Evolutionary conservation across 2,329 filamentous ascomycete genomes (phyloP), one percentile per base, ranked within the genome.

Genomic region (Diaporthe sp.): DNA sequence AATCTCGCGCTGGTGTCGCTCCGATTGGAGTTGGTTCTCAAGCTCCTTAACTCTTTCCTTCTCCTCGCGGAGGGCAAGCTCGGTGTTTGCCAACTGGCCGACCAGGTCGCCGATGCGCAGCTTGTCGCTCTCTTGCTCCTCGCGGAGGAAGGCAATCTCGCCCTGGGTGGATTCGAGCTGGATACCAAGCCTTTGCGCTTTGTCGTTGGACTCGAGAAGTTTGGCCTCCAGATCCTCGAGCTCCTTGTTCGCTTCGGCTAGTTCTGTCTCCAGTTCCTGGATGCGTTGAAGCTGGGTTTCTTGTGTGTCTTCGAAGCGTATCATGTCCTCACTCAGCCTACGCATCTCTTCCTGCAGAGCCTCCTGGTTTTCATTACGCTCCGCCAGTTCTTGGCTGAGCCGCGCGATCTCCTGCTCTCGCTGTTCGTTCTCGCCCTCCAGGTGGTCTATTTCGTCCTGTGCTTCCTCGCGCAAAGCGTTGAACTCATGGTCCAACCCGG

Each of bases 51-150:
- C 88, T 62, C 91, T 92, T 76, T 98, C 96, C 83, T 93, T 94
- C 83, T 98, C 95, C 71, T 97, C 95, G 74, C 94, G 91, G n/a
- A 98, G 86, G 67, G 88, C 91, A 80, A 95, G 92, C 82, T 97
- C 94, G n/a, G 92, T 90, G 74, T 92, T 93, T 80, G 94, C 94
- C 51, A 98, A 86, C 19, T 93, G 92, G 12, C 95, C 94, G 82
- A 98, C 96, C 10, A 98, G 88, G 81, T 98, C 95, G 51, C 96
- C 95, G 80, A 99, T 98, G 84, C 95, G 96, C 82, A 99, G 98
- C 89, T 99, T 99, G 87, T 99, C 97, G 25, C 91, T 92, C 84
- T 99, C 97, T 84, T 99, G 97, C 86, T 99, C 97, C 82, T 99
- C 97, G 2, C 97, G 93, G 70, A 99, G 84, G 89, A 99, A 99